These are phyloP conservation scores for Arthroderma sp. DNA, from an alignment of 2,329 filamentous ascomycete species.

Conservation along the genomic window DNA sequence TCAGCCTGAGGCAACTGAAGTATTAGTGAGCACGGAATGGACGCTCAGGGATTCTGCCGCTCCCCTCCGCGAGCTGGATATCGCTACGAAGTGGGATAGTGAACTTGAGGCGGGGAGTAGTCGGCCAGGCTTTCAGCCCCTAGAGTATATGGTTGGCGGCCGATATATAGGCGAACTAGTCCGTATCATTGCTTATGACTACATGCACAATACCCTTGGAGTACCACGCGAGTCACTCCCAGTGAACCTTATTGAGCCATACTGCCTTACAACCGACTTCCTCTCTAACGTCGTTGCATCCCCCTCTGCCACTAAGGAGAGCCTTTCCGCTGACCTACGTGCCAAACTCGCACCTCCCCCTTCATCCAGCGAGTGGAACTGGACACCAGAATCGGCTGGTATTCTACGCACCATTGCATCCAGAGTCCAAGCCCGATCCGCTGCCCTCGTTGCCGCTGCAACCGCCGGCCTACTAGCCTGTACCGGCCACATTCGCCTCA, in stretches of 20 bases:
- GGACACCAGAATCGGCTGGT: slow-evolving; percentile 49
- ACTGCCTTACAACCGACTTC: slow-evolving; percentile 56
- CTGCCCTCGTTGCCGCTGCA: slow-evolving; percentile 58
- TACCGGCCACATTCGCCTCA: slow-evolving; percentile 48
- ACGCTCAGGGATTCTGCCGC: slow-evolving; percentile 57
- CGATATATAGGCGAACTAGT: slow-evolving; percentile 62
- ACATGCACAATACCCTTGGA: slow-evolving; percentile 38
- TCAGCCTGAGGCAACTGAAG: slow-evolving; percentile 41
- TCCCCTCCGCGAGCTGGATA: slow-evolving; percentile 47
- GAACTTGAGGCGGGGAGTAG: slow-evolving; percentile 52
- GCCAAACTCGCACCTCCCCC: slow-evolving; percentile 40
- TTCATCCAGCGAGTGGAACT: slow-evolving; percentile 38
- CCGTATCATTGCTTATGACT: slow-evolving; percentile 53
- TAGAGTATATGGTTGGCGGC: slow-evolving; percentile 69
- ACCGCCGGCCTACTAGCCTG: slow-evolving; percentile 55
- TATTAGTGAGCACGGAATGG: slow-evolving; percentile 70
- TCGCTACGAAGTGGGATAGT: slow-evolving; percentile 58
- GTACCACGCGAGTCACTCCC: slow-evolving; percentile 40
- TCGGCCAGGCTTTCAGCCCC: slow-evolving; percentile 59
- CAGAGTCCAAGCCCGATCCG: slow-evolving; percentile 56
- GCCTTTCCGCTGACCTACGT: slow-evolving; percentile 32
- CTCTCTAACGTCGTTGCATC: slow-evolving; percentile 52
- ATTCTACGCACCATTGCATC: slow-evolving; percentile 52
- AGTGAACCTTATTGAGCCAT: slow-evolving; percentile 38
- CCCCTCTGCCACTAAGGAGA: slow-evolving; percentile 28